Percentiles rank a stretch among this genome's conserved stretches.
These are phyloP conservation scores for Senecio squalidus DNA, from an alignment of 140 eudicot species.

Conservation along the genomic window DNA sequence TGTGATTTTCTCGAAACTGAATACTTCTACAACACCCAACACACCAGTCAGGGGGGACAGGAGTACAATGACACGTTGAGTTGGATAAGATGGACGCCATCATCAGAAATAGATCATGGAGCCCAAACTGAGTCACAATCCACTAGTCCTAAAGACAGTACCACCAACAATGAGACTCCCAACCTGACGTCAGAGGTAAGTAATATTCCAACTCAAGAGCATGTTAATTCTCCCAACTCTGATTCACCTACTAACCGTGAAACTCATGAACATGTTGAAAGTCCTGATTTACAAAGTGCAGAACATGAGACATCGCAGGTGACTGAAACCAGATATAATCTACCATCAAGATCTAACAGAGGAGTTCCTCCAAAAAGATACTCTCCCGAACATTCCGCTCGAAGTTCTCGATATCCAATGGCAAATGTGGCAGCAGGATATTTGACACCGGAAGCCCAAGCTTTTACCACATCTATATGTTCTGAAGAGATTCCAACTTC, in stretches of 20 bases:
- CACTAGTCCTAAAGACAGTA: not conserved
- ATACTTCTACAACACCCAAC: too few species aligned
- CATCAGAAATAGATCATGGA: too few species aligned
- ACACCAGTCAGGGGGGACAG: too few species aligned
- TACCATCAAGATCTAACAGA: not conserved
- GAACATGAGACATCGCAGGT: too few species aligned
- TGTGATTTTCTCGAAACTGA: too few species aligned
- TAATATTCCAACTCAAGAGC: not conserved
- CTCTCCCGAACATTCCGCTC: not conserved
- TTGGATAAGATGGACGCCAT: too few species aligned
- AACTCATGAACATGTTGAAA: not conserved
- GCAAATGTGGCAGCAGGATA: not conserved
- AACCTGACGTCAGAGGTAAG: not conserved
- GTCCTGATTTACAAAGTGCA: not conserved
- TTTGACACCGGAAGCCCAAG: not conserved
- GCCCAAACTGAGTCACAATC: too few species aligned
- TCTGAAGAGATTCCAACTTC: not conserved
- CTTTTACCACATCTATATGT: not conserved
- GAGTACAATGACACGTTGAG: too few species aligned
- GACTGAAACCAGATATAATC: too few species aligned
- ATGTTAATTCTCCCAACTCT: not conserved
- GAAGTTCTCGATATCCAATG: not conserved
- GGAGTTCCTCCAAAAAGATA: not conserved
- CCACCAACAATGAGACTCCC: not conserved
- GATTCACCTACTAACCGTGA: too few species aligned